A percentile compares a stretch with the other conserved stretches of the same genome.
Evolutionary conservation across 345 rosid species (phyloP).

Genomic region (Hevea brasiliensis): DNA sequence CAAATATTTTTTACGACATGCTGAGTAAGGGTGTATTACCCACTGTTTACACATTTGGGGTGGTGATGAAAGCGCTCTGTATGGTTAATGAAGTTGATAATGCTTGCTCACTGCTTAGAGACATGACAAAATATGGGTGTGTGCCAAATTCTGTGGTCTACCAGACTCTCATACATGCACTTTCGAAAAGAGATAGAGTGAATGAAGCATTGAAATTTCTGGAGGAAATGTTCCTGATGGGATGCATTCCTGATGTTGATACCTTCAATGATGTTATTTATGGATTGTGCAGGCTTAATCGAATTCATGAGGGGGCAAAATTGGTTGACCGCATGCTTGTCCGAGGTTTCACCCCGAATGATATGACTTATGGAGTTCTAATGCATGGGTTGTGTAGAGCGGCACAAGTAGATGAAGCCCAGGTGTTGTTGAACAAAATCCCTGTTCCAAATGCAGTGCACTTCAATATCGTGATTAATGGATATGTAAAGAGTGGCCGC

Average conservation of each 20-base stretch:
- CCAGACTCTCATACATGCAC: constrained; percentile 74
- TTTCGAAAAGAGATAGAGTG: constrained; percentile 59
- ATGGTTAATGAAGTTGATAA: constrained; percentile 66
- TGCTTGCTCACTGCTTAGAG: constrained; percentile 67
- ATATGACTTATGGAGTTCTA: constrained; percentile 59
- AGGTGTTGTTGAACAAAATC: constrained; percentile 49
- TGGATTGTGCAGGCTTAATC: constrained; percentile 59
- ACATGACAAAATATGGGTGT: constrained; percentile 83
- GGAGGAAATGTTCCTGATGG: constrained; percentile 89
- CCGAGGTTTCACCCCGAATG: constrained; percentile 67
- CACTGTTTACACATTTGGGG: constrained; percentile 62
- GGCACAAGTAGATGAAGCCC: constrained; percentile 72
- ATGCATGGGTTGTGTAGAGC: constrained; percentile 65
- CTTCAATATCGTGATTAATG: constrained; percentile 69
- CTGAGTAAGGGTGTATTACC: constrained; percentile 66
- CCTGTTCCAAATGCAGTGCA: constrained; percentile 49
- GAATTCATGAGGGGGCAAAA: constrained; percentile 69
- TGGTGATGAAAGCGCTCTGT: constrained; percentile 79
- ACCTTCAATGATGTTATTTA: constrained; percentile 76
- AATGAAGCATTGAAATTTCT: constrained; percentile 64
- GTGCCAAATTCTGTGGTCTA: constrained; percentile 75
- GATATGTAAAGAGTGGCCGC: constrained; percentile 56
- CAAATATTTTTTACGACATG: constrained; percentile 85
- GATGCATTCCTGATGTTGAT: constrained; percentile 72
- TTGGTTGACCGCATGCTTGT: constrained; percentile 75